Conservation (phyloP, 1,139 yeast genomes). For the Candida sojae region DNA sequence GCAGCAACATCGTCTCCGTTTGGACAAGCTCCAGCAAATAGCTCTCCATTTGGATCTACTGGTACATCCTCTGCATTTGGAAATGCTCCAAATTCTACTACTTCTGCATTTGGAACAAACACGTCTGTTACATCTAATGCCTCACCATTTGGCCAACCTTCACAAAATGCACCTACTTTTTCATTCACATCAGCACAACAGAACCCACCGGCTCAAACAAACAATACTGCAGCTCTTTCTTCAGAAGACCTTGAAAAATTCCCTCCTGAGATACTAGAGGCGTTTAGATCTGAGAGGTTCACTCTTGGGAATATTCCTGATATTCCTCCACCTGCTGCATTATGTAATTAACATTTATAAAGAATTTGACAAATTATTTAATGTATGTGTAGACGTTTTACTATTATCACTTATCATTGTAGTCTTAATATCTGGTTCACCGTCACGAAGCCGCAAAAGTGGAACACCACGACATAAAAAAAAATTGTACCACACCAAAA, state of each 20-base stretch:
- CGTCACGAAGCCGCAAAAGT: not conserved
- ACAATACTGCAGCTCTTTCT: not conserved
- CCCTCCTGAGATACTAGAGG: slow-evolving; percentile 41
- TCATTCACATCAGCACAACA: slow-evolving; percentile 4
- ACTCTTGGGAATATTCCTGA: slow-evolving; percentile 76
- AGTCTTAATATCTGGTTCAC: too few relatives aligned
- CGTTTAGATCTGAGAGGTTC: slow-evolving; percentile 56
- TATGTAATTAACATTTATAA: slow-evolving; percentile 9
- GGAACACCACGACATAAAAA: not conserved
- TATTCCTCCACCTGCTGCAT: slow-evolving; percentile 66
- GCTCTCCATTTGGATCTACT: slow-evolving; percentile 4
- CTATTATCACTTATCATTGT: not conserved
- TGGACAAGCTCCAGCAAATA: slow-evolving; percentile 1
- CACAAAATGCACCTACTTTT: slow-evolving; percentile 1
- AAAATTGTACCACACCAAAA: not conserved
- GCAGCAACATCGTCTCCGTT: slow-evolving; percentile 8
- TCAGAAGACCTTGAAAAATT: slow-evolving; percentile 32
- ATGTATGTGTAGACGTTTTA: not conserved
- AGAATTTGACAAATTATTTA: not conserved
- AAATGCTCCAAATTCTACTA: slow-evolving; percentile 3
- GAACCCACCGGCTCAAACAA: not conserved
- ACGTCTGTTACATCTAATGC: not conserved
- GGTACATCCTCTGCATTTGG: slow-evolving; percentile 9
- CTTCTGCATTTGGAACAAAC: slow-evolving; percentile 10
- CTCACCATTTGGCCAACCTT: slow-evolving; percentile 3